phyloP scores from a whole-genome alignment of 805 yeast genomes.

The Clavispora carvajalis region DNA sequence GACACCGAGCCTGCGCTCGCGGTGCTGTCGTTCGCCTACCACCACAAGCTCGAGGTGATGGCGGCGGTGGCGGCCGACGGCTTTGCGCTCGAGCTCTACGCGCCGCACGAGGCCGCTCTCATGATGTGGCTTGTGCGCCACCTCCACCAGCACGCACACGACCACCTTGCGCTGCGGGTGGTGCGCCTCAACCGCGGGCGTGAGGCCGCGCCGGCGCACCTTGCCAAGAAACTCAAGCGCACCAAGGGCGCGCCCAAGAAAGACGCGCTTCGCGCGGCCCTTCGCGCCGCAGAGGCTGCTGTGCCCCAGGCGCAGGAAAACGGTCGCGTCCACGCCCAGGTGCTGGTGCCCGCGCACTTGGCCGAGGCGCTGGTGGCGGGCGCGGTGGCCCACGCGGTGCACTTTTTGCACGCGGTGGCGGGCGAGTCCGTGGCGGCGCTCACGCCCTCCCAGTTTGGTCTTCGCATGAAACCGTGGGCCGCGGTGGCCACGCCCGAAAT shows the following conservation, averaged over 20 bases:
- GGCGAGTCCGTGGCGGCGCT: not conserved
- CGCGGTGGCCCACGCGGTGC: slow-evolving; percentile 13
- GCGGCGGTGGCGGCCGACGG: slow-evolving; percentile 66
- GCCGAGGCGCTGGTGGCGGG: slow-evolving; percentile 17
- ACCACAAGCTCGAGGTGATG: slow-evolving; percentile 66
- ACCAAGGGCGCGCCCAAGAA: slow-evolving; percentile 44
- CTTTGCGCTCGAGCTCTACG: slow-evolving; percentile 68
- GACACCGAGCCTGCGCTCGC: slow-evolving; percentile 51
- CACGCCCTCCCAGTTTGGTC: slow-evolving; percentile 13
- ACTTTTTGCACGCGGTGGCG: slow-evolving; percentile 3
- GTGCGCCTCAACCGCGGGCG: slow-evolving; percentile 23
- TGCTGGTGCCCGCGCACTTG: slow-evolving; percentile 15
- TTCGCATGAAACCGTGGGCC: slow-evolving; percentile 75
- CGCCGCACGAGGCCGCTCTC: slow-evolving; percentile 59
- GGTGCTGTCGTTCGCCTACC: slow-evolving; percentile 64
- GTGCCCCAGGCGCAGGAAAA: slow-evolving; percentile 31
- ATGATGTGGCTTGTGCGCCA: slow-evolving; percentile 66
- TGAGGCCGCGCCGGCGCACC: slow-evolving; percentile 2
- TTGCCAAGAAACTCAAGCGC: slow-evolving; percentile 23
- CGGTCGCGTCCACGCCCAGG: slow-evolving; percentile 19
- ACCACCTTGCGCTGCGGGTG: slow-evolving; percentile 42
- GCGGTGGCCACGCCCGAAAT: slow-evolving; percentile 73
- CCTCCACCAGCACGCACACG: slow-evolving; percentile 34
- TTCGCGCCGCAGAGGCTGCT: slow-evolving; percentile 24
- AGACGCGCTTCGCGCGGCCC: slow-evolving; percentile 27